Percentiles rank a stretch among this genome's conserved stretches.
phyloP scores from a whole-genome alignment of 768 basidiomycete species.

The Tricholoma matsutake region DNA sequence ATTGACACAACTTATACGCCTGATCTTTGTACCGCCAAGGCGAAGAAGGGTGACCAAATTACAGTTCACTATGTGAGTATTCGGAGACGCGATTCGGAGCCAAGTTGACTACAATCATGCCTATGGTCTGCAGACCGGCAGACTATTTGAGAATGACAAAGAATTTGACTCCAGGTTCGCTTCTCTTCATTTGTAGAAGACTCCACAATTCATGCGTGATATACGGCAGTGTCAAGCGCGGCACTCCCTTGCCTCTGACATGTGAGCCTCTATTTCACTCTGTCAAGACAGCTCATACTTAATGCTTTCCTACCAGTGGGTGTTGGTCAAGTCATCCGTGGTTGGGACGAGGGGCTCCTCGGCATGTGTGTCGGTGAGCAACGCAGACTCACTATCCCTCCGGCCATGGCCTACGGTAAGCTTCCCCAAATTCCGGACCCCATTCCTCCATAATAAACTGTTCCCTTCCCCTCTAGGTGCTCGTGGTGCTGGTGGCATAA shows the following conservation, averaged over 20 bases:
- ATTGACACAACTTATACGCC: constrained; percentile 65
- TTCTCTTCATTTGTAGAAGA: not conserved
- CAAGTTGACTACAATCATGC: not conserved
- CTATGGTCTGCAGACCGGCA: constrained; percentile 61
- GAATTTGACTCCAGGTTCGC: constrained; percentile 89
- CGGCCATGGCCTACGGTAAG: constrained; percentile 80
- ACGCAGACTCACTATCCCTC: constrained; percentile 84
- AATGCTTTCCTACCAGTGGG: constrained; percentile 49
- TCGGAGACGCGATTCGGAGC: not conserved
- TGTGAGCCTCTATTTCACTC: constrained; percentile 42
- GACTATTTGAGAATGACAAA: constrained; percentile 64
- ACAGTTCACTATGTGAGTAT: constrained; percentile 72
- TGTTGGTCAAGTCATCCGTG: constrained; percentile 75
- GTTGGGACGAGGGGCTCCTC: constrained; percentile 80
- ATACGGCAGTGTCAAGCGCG: constrained; percentile 60
- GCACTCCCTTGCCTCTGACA: constrained; percentile 70
- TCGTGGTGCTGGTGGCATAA: constrained; percentile 72
- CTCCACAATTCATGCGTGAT: not conserved
- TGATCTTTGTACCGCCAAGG: constrained; percentile 50
- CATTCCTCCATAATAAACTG: not conserved
- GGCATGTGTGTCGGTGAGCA: constrained; percentile 90
- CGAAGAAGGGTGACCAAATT: constrained; percentile 60
- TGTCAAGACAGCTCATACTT: not conserved
- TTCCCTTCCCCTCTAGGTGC: constrained; percentile 42
- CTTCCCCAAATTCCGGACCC: constrained; percentile 8